phyloP scores from a whole-genome alignment of 331 rosid genomes.

The Quercus phellos region DNA sequence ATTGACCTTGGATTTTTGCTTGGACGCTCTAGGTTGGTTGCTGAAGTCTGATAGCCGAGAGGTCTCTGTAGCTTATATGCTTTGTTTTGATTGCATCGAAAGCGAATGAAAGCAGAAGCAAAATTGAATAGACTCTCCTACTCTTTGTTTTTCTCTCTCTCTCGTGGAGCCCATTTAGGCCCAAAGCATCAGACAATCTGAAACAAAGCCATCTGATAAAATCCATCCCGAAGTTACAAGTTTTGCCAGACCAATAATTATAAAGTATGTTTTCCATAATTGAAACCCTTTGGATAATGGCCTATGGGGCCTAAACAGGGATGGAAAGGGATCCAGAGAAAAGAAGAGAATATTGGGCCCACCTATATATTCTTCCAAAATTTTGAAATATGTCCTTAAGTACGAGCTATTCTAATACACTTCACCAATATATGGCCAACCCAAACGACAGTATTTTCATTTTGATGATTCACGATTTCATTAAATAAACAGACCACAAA shows the following conservation, averaged over 20 bases:
- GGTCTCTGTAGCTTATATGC: no score
- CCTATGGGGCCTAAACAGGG: no score
- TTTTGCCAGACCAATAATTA: no score
- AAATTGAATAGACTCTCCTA: background rate
- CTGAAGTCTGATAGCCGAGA: no score
- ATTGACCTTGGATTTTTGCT: no score
- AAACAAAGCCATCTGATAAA: no score
- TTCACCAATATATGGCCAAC: background rate
- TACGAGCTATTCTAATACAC: background rate
- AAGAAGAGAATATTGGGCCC: constrained; percentile 1
- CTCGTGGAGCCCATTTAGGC: background rate
- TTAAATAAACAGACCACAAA: no score
- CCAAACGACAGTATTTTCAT: background rate
- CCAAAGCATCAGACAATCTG: no score
- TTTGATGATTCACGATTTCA: no score
- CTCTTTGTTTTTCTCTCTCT: background rate
- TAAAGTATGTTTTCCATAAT: background rate
- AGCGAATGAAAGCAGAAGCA: background rate
- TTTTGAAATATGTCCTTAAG: background rate
- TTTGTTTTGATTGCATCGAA: background rate
- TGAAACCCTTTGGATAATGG: background rate
- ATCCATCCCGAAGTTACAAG: no score
- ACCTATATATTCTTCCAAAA: no score
- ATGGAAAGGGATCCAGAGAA: background rate
- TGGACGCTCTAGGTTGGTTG: no score